phyloP scores from a whole-genome alignment of 140 eudicot genomes.

The Senecio squalidus region DNA sequence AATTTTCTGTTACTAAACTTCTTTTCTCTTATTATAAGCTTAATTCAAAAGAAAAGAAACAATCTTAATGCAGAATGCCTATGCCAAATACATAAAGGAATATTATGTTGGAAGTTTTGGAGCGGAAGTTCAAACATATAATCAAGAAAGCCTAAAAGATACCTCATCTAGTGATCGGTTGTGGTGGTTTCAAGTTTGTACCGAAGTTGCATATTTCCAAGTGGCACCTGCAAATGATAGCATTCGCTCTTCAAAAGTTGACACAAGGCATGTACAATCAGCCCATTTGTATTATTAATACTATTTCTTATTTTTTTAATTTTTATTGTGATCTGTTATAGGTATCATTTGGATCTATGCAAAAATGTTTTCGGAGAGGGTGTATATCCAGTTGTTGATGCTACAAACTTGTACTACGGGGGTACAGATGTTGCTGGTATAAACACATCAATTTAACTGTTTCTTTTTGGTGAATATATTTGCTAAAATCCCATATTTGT shows the following conservation, averaged over 20 bases:
- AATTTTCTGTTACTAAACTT: conserved; percentile 2
- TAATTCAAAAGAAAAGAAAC: not conserved
- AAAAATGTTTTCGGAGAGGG: conserved; percentile 87
- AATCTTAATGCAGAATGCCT: conserved; percentile 55
- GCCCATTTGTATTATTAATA: not conserved
- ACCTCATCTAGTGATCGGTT: conserved; percentile 58
- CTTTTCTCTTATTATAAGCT: not conserved
- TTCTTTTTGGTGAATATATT: not conserved
- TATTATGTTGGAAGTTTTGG: conserved; percentile 53
- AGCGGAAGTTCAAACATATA: conserved; percentile 52
- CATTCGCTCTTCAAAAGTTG: conserved; percentile 73
- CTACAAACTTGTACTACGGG: conserved; percentile 86
- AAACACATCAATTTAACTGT: not conserved
- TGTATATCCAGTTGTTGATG: conserved; percentile 72
- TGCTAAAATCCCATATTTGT: not conserved
- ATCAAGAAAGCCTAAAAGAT: conserved; percentile 58
- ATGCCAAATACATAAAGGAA: conserved; percentile 76
- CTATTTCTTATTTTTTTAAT: not conserved
- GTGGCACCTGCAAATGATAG: conserved; percentile 91
- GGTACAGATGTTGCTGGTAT: conserved; percentile 90
- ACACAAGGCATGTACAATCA: conserved; percentile 47
- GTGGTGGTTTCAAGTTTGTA: conserved; percentile 99
- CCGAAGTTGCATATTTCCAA: conserved; percentile 96
- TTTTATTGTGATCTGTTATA: conserved; percentile 26
- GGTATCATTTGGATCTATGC: conserved; percentile 97